Percentiles rank a stretch among this genome's conserved stretches.
Conservation (phyloP, 2,329 filamentous ascomycete species). For the Xylaria sp. region DNA sequence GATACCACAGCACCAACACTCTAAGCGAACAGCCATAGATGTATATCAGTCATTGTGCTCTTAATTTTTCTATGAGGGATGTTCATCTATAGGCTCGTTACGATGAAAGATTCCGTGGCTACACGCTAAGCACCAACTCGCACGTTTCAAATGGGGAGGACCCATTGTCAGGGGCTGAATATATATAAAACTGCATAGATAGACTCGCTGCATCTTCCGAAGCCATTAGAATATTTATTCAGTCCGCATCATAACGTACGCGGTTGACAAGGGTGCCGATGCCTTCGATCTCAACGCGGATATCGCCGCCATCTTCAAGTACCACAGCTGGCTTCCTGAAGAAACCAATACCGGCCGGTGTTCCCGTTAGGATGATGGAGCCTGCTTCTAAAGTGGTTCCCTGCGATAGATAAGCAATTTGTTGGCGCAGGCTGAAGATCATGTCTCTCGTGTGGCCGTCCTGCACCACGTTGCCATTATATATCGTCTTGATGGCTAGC, state of each 20-base stretch:
- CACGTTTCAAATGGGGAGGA: neutral
- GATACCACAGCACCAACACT: neutral
- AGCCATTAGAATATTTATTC: neutral
- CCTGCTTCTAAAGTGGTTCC: conserved; percentile 38
- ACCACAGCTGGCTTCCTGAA: conserved; percentile 34
- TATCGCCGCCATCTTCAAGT: conserved; percentile 34
- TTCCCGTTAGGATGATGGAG: conserved; percentile 37
- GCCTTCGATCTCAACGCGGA: conserved; percentile 34
- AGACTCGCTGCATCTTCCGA: too few species aligned
- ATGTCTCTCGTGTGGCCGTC: conserved; percentile 46
- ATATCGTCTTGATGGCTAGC: conserved; percentile 56
- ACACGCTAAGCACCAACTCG: neutral
- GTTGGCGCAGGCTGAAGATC: conserved; percentile 36
- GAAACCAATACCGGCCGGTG: conserved; percentile 38
- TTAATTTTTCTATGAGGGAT: neutral
- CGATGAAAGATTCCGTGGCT: too few species aligned
- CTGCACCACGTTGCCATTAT: conserved; percentile 65
- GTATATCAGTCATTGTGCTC: neutral
- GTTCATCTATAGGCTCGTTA: neutral
- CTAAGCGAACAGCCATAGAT: neutral
- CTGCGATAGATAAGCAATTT: conserved; percentile 37
- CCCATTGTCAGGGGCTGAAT: neutral
- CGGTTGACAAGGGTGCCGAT: conserved; percentile 37
- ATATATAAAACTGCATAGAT: neutral
- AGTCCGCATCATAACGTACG: conserved; percentile 35